Base-by-base conservation (phyloP, 345 rosid species). In the Eucalyptus caleyi region DNA sequence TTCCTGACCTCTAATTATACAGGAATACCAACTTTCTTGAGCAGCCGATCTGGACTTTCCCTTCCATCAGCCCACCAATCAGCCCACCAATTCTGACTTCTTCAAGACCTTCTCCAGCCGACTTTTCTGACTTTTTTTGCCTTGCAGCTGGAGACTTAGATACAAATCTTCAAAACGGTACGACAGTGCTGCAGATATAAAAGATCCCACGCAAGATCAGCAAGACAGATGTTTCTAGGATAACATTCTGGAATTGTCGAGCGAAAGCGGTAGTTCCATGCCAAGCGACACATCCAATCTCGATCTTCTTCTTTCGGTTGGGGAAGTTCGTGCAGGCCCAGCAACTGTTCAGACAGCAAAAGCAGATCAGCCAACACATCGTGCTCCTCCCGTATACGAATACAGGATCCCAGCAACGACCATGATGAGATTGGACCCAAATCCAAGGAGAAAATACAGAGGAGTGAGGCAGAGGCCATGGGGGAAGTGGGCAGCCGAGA, bases 401-500 rank as follows among this genome's bases (percentile, higher is more conserved):
- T 95, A 95, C 87, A 45, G 65, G 49, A 7, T 42, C 82, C 86
- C 89, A 87, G 51, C 92, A 86, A 34, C 56, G 32, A 23, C 12
- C 16, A 9, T 30, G 72, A 62, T 87, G 89, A 80, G 93, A 86
- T 27, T 72, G 42, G 60, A 21, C 3, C 37, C 91, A 65, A 94
- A 93, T 86, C 94, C 96, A 13, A 86, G 92, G 27, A 93, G 99
- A 56, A 95, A 92, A 91, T 97, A 96, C 90, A 93, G 99, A 65
- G 99, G 99, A 90, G 98, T 97, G 82, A 94, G 99, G 89, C 98
- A 95, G 89, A 92, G 99, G 90, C 98, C 99, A 3, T 97, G 99
- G 99, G 98, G 98, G 0, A 97, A 97, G 86, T 97, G 99, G 99
- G 99, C 99, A 7, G 99, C 99, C 5, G 99, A 97, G 92, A 97